Percentiles rank a stretch among this genome's conserved stretches.
These are phyloP conservation scores for Hanseniaspora nectarophila DNA, from an alignment of 805 yeast genomes.

Conservation along the genomic window DNA sequence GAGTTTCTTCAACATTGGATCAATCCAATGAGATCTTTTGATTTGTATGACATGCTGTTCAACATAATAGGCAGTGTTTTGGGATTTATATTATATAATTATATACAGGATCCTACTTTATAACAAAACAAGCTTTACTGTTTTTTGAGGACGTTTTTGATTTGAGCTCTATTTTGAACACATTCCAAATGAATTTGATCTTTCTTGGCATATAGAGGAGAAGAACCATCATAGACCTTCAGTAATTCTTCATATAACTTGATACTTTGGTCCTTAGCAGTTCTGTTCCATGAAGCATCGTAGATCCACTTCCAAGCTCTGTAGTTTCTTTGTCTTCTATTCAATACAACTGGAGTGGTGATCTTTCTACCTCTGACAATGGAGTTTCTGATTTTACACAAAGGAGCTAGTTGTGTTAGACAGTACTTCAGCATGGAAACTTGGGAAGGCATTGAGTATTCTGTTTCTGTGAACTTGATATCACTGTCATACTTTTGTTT, in stretches of 20 bases:
- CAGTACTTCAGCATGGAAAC: conserved; percentile 60
- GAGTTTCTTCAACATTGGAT: conserved; percentile 41
- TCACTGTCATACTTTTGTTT: background rate
- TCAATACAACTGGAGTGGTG: conserved; percentile 72
- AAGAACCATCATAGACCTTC: conserved; percentile 62
- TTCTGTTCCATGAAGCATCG: conserved; percentile 70
- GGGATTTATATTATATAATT: conserved; percentile 1
- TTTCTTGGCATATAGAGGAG: conserved; percentile 75
- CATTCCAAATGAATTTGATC: conserved; percentile 76
- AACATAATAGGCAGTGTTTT: conserved; percentile 26
- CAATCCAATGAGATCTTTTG: conserved; percentile 37
- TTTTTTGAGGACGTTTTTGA: background rate
- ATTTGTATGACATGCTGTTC: conserved; percentile 35
- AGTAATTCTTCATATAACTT: conserved; percentile 83
- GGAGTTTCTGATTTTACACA: conserved; percentile 42
- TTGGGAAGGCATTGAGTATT: conserved; percentile 32
- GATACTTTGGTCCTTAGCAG: conserved; percentile 69
- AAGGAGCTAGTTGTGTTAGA: conserved; percentile 77
- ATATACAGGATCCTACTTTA: background rate
- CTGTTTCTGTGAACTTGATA: background rate
- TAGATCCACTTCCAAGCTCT: conserved; percentile 84
- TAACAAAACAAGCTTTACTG: background rate
- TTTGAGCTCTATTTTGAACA: conserved; percentile 42
- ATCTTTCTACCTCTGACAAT: conserved; percentile 63
- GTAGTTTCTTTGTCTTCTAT: conserved; percentile 69